Conservation (phyloP, 2,329 filamentous ascomycete species). For the Talaromyces islandicus region DNA sequence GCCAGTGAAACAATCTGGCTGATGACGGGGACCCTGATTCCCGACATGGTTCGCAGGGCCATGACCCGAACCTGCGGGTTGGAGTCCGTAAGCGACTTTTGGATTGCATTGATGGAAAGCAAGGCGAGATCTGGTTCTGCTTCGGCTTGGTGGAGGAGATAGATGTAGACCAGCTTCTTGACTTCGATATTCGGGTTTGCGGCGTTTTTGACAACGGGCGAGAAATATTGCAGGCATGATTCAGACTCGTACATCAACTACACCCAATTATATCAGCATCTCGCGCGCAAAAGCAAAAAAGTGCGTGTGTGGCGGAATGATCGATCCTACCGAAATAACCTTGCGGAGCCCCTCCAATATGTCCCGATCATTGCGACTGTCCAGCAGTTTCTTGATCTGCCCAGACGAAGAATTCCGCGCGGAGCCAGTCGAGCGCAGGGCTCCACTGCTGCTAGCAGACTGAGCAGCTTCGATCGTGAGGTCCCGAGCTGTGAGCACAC, state of each 20-base stretch:
- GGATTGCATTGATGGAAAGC: constrained; percentile 96
- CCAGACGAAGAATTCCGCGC: constrained; percentile 64
- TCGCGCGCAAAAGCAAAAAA: not conserved
- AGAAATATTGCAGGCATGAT: constrained; percentile 87
- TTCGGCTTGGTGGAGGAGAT: constrained; percentile 93
- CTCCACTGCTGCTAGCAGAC: constrained; percentile 60
- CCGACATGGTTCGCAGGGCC: constrained; percentile 92
- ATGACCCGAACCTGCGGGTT: constrained; percentile 88
- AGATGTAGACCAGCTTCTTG: constrained; percentile 98
- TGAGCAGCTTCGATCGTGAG: constrained; percentile 95
- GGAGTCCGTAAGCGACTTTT: constrained; percentile 89
- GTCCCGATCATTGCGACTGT: constrained; percentile 88
- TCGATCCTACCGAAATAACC: constrained; percentile 68
- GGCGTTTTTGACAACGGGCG: constrained; percentile 96
- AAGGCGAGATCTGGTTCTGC: constrained; percentile 91
- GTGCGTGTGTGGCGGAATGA: not conserved
- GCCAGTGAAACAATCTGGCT: constrained; percentile 94
- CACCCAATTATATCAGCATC: not conserved
- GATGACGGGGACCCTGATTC: constrained; percentile 94
- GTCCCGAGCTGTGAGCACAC: constrained; percentile 66
- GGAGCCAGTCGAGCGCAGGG: constrained; percentile 50
- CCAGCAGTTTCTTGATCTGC: constrained; percentile 90
- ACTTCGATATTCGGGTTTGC: constrained; percentile 90
- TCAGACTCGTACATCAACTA: constrained; percentile 95
- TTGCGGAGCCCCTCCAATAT: constrained; percentile 85